Percentiles rank a stretch among this genome's conserved stretches.
Conservation (phyloP, 371 early-diverging fungal species). For the Mucor lusitanicus region DNA sequence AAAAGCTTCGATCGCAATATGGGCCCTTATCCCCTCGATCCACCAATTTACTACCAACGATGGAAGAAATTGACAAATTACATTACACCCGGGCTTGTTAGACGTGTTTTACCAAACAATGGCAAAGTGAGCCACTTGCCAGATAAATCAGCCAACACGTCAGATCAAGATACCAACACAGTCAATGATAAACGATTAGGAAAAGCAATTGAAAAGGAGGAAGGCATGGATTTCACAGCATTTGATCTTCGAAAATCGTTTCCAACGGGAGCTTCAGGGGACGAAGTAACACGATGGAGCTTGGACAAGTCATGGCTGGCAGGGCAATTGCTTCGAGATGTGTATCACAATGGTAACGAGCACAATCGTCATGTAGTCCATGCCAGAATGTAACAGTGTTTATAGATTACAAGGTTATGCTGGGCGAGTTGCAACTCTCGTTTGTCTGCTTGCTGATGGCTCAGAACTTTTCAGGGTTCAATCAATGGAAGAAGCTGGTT, state of each 20-base stretch:
- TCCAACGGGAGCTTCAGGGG: constrained; percentile 70
- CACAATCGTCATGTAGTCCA: not conserved
- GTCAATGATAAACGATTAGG: constrained; percentile 39
- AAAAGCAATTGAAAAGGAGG: constrained; percentile 42
- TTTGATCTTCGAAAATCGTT: constrained; percentile 86
- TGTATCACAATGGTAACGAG: constrained; percentile 52
- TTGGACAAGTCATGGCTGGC: constrained; percentile 91
- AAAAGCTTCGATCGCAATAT: constrained; percentile 80
- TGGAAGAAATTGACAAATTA: constrained; percentile 76
- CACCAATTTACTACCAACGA: constrained; percentile 61
- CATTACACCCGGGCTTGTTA: constrained; percentile 60
- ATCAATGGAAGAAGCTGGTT: constrained; percentile 87
- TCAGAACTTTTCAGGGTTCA: constrained; percentile 84
- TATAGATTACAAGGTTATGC: constrained; percentile 44
- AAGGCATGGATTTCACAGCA: constrained; percentile 59
- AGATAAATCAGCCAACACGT: constrained; percentile 14
- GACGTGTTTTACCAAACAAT: constrained; percentile 63
- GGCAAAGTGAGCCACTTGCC: constrained; percentile 56
- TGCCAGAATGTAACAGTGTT: too few relatives aligned
- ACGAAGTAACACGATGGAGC: constrained; percentile 79
- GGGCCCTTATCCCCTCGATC: constrained; percentile 85
- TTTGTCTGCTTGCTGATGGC: constrained; percentile 83
- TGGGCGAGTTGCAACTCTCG: constrained; percentile 84
- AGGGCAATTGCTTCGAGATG: constrained; percentile 37
- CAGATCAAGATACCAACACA: constrained; percentile 4